A percentile compares a stretch with the other conserved stretches of the same genome.
Evolutionary conservation across 352 stramenopile species (phyloP).

Genomic region (Aphanomyces euteiches): DNA sequence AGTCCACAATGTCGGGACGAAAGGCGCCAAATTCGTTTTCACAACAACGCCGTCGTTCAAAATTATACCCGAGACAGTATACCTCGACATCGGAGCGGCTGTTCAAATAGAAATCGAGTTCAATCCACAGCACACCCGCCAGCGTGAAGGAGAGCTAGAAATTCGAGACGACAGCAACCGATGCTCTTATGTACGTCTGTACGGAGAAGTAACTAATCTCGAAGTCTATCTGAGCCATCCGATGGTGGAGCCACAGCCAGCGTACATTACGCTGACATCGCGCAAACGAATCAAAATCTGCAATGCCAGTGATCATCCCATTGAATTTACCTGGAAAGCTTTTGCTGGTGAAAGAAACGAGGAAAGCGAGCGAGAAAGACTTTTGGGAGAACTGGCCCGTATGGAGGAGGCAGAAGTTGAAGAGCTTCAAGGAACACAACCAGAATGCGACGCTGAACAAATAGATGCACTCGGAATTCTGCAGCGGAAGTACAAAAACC

Average conservation of each 20-base stretch:
- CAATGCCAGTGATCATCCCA: constrained; percentile 89
- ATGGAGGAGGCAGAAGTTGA: constrained; percentile 77
- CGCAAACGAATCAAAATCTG: constrained; percentile 88
- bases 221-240: constrained; percentile 88
- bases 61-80: constrained; percentile 56
- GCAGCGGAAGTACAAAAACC: constrained; percentile 88
- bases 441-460: constrained; percentile 29
- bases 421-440: constrained; percentile 41
- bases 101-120: constrained; percentile 81
- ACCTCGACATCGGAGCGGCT: constrained; percentile 56
- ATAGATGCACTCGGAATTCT: constrained; percentile 60
- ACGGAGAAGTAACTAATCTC: constrained; percentile 75
- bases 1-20: constrained; percentile 87
- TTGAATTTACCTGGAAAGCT: constrained; percentile 91
- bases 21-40: constrained; percentile 74
- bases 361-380: constrained; percentile 68
- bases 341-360: constrained; percentile 73
- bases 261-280: constrained; percentile 91
- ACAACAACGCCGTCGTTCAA: constrained; percentile 51
- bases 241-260: constrained; percentile 74
- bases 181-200: constrained; percentile 62
- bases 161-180: constrained; percentile 82
- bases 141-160: constrained; percentile 68
- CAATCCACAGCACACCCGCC: constrained; percentile 31
- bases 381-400: constrained; percentile 77